These are phyloP conservation scores for Angomonas deanei DNA, from an alignment of 208 protist species.

Conservation along the genomic window DNA sequence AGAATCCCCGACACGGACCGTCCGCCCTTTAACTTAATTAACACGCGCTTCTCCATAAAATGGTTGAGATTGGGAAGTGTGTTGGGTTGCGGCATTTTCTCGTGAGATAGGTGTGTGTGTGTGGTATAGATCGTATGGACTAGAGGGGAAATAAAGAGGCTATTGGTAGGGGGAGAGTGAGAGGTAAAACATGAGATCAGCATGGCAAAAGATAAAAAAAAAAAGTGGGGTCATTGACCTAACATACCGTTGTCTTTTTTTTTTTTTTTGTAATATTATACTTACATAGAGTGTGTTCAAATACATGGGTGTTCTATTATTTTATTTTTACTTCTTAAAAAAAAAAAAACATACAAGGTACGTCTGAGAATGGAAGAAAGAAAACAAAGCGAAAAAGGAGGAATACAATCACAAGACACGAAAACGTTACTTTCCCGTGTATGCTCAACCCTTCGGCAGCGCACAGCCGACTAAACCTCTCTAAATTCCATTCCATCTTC, in stretches of 20 bases:
- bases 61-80: constrained; percentile 86
- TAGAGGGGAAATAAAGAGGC: background rate
- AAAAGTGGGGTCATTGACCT: background rate
- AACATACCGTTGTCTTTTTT: background rate
- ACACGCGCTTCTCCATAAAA: constrained; percentile 93
- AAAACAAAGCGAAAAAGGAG: background rate
- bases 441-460: background rate
- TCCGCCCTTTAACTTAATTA: constrained; percentile 94
- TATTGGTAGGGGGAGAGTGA: background rate
- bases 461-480: background rate
- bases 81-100: constrained; percentile 29
- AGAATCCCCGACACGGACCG: constrained; percentile 92
- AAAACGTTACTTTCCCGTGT: background rate
- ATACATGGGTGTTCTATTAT: too few relatives aligned
- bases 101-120: background rate
- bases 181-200: background rate
- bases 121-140: background rate
- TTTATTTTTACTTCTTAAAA: too few relatives aligned
- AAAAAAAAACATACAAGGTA: constrained; percentile 2
- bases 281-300: too few relatives aligned
- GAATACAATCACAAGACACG: background rate
- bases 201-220: constrained; percentile 9
- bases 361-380: background rate
- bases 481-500: constrained; percentile 69
- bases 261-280: constrained; percentile 1